Evolutionary conservation across 2,329 filamentous ascomycete genomes (phyloP).

Genomic region (Verticillium dahliae): DNA sequence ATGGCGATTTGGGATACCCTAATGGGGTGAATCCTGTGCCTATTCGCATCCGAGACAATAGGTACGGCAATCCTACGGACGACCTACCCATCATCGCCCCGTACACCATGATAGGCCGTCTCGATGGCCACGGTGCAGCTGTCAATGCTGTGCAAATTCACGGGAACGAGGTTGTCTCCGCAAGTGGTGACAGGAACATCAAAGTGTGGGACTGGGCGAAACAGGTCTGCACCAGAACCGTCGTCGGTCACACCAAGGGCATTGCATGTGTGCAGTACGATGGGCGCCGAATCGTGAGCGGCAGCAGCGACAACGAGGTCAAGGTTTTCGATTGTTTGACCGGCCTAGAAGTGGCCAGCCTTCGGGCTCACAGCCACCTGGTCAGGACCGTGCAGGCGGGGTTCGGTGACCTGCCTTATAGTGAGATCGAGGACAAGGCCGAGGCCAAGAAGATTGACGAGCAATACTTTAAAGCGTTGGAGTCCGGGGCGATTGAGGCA

Average conservation of each 20-base stretch:
- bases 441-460: slow-evolving; percentile 69
- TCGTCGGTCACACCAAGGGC: slow-evolving; percentile 85
- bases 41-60: slow-evolving; percentile 45
- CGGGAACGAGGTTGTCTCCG: slow-evolving; percentile 82
- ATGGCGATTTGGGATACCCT: slow-evolving; percentile 52
- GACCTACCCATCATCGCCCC: slow-evolving; percentile 51
- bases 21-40: slow-evolving; percentile 46
- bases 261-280: slow-evolving; percentile 98
- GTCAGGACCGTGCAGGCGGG: slow-evolving; percentile 93
- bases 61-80: slow-evolving; percentile 37
- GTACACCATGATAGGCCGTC: slow-evolving; percentile 69
- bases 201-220: slow-evolving; percentile 91
- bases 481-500: slow-evolving; percentile 40
- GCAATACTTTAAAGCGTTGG: slow-evolving; percentile 59
- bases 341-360: slow-evolving; percentile 80
- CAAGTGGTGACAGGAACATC: slow-evolving; percentile 87
- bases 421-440: slow-evolving; percentile 64
- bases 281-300: slow-evolving; percentile 85
- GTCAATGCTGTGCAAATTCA: slow-evolving; percentile 95
- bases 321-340: slow-evolving; percentile 88
- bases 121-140: slow-evolving; percentile 82
- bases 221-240: slow-evolving; percentile 67
- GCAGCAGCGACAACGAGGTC: slow-evolving; percentile 92
- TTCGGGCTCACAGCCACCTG: slow-evolving; percentile 74
- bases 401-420: slow-evolving; percentile 82